Evolutionary conservation across 2,329 filamentous ascomycete genomes (phyloP), one percentile per base, ranked within the genome.

Genomic region (Rhinocladiella mackenziei): DNA sequence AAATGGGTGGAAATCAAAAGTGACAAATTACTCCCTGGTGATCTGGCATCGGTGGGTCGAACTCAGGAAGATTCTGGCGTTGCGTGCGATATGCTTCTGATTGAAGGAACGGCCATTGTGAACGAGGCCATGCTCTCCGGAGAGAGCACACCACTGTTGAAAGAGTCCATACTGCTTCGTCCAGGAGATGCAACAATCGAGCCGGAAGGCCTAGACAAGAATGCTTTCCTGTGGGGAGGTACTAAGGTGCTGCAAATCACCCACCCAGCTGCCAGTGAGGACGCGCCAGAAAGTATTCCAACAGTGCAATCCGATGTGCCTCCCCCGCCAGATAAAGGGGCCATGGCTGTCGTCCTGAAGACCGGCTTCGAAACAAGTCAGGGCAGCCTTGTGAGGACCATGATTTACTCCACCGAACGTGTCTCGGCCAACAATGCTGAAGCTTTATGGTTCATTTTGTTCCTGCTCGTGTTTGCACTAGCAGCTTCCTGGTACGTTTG

Each of bases 121-220:
- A 98, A 98, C 69, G 92, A 98, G 69, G 94, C 94, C 51, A 98
- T 98, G 92, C 77, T 98, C 58, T 98, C 92, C 3, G 92, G 92
- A 53, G 92, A 98, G 70, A 97, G 91, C 65, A 98, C 94, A 0
- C 92, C 92, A 22, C 78, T 98, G 32, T 75, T 98, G 58, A 98
- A 98, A 69, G 92, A 98, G 59, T 98, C 92, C 0, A 75, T 98
- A 45, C 89, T 94, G 65, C 78, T 98, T 31, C 84, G 92, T 51
- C 89, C 92, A 4, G 77, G 76, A 14, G 84, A 97, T 58, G 86
- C 85, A 13, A 64, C 68, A 17, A 78, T 98, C 48, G 92, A 98
- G 42, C 76, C 86, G 1, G 91, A 97, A 59, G 92, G 87, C 33
- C 68, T 97, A 34, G 94, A 98, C 71, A 98, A 97, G 76, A 95